Base-by-base conservation (phyloP, 257 asterid genomes). In the Sherardia arvensis region DNA sequence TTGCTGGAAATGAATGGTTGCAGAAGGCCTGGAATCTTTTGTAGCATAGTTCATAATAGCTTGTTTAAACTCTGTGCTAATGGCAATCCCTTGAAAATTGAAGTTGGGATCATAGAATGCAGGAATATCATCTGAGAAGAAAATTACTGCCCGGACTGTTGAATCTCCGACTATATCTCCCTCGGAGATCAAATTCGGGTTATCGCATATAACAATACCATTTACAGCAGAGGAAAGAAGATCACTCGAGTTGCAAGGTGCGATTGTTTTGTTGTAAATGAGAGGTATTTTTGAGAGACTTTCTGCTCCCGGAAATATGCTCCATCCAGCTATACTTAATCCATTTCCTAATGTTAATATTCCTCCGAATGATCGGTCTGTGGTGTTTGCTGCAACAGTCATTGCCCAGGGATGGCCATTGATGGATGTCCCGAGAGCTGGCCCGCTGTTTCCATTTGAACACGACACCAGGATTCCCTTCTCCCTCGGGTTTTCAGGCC, bases 401-500 rank as follows among this genome's bases (percentile, higher is more conserved):
- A 60, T 26, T 1, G 53, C 58, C 76, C 76, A 71, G 1, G 76
- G 76, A 32, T 59, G 25, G 5, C 58, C 76, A 15, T 71, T 71
- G 14, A 14, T 43, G 3, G 43, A 27, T 65, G 62, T 48, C 23
- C 62, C 54, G 2, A 51, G 56, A n/a, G 1, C 45, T n/a, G 66
- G 66, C 5, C 76, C 71, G 0, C 22, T 21, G 21, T 71, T 71
- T 45, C 71, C 76, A 0, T 66, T 70, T 11, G 71, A 34, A 3
- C 61, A 27, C 2, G 76, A 71, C 12, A 65, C 67, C 2, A 71
- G 20, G 3, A 71, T 5, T 0, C 76, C 76, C 6, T 59, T 71
- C 59, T 65, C 76, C 67, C 73, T 69, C 28, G 23, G 67, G 56
- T 56, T 48, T 36, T 69, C 67, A 3, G 73, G 73, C 62, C 73